Percentiles rank a stretch among this genome's conserved stretches.
Conservation (phyloP, 2,329 filamentous ascomycete species). For the Ceratocystis cubensis region DNA sequence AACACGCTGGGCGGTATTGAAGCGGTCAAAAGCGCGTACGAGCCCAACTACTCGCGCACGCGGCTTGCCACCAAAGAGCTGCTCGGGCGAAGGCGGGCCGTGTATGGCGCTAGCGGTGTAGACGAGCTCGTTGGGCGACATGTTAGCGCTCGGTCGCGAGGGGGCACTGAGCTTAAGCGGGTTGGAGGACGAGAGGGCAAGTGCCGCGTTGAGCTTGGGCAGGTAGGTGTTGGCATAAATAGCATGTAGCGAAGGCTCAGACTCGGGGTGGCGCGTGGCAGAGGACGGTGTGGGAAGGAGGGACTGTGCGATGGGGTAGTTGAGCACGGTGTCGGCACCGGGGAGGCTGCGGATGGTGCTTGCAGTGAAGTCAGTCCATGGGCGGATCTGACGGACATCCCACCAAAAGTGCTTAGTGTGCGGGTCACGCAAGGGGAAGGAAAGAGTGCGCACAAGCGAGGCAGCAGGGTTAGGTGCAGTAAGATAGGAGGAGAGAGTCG, state of each 20-base stretch:
- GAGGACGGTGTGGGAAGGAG: constrained; percentile 48
- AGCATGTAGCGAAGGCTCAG: constrained; percentile 60
- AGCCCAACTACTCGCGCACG: constrained; percentile 59
- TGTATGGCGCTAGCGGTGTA: constrained; percentile 53
- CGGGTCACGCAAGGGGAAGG: constrained; percentile 52
- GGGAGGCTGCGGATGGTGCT: constrained; percentile 59
- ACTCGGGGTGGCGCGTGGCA: constrained; percentile 59
- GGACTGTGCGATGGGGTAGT: constrained; percentile 50
- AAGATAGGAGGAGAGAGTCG: constrained; percentile 66
- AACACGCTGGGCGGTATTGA: constrained; percentile 88
- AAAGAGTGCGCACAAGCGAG: constrained; percentile 66
- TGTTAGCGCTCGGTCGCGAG: constrained; percentile 26
- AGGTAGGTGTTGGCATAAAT: constrained; percentile 70
- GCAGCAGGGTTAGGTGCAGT: constrained; percentile 69
- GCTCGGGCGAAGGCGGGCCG: constrained; percentile 43
- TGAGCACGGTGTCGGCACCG: constrained; percentile 59
- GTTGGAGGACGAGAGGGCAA: constrained; percentile 59
- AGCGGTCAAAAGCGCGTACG: constrained; percentile 84
- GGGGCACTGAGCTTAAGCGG: constrained; percentile 44
- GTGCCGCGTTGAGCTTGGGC: constrained; percentile 73
- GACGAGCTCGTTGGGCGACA: constrained; percentile 39
- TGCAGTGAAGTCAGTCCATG: constrained; percentile 70
- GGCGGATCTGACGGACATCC: constrained; percentile 77
- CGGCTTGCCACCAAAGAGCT: constrained; percentile 38
- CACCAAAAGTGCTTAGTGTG: constrained; percentile 84